These are phyloP conservation scores for Candida sojae DNA, from an alignment of 1,139 yeast genomes.

Conservation along the genomic window DNA sequence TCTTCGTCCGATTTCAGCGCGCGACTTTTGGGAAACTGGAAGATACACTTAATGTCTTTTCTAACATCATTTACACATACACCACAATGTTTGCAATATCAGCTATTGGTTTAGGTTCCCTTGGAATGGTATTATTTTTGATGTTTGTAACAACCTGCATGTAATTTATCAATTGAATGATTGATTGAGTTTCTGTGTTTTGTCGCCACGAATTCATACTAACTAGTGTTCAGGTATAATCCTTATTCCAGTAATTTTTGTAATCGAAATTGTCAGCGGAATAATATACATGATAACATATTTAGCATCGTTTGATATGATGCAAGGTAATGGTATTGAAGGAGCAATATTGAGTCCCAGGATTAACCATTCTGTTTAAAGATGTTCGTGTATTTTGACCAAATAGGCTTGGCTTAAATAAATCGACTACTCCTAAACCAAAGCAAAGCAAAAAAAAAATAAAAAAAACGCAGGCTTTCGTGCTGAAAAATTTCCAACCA, in stretches of 20 bases:
- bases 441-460: background rate
- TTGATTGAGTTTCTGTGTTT: background rate
- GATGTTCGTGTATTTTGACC: background rate
- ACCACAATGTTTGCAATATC: slow-evolving; percentile 22
- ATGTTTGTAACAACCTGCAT: slow-evolving; percentile 18
- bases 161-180: slow-evolving; percentile 6
- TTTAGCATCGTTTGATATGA: slow-evolving; percentile 7
- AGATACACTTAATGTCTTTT: background rate
- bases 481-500: slow-evolving; percentile 9
- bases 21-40: background rate
- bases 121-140: slow-evolving; percentile 11
- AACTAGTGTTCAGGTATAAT: slow-evolving; percentile 11
- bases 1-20: background rate
- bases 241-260: slow-evolving; percentile 13
- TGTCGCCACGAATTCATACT: too few species aligned
- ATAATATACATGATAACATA: slow-evolving; percentile 9
- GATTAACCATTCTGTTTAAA: background rate
- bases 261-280: slow-evolving; percentile 14
- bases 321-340: slow-evolving; percentile 9
- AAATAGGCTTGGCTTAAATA: background rate
- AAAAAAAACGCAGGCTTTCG: background rate
- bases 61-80: background rate
- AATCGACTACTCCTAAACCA: background rate
- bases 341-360: slow-evolving; percentile 8
- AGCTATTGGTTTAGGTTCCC: slow-evolving; percentile 16